phyloP scores from a whole-genome alignment of 2,329 filamentous ascomycete species.

The Didymella pomorum region DNA sequence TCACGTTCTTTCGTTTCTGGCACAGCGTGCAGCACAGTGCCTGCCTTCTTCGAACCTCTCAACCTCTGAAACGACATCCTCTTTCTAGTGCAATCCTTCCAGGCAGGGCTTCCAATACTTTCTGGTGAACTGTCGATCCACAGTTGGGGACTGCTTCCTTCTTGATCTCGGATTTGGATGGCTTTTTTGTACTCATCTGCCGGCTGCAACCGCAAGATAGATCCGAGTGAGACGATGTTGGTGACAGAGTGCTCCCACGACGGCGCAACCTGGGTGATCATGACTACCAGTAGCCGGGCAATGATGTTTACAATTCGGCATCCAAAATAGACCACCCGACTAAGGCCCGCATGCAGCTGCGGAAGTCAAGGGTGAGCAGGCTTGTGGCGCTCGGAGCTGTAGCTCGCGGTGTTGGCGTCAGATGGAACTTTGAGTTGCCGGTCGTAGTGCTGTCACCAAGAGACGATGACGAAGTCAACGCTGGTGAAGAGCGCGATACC shows the following conservation, averaged over 20 bases:
- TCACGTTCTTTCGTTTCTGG: slow-evolving; percentile 36
- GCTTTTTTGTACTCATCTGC: slow-evolving; percentile 17
- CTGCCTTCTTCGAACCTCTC: slow-evolving; percentile 34
- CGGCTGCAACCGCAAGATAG: slow-evolving; percentile 16
- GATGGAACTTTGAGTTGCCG: slow-evolving; percentile 14
- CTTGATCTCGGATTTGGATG: slow-evolving; percentile 9
- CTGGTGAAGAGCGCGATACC: background rate
- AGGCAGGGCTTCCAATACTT: slow-evolving; percentile 16
- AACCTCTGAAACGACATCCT: slow-evolving; percentile 35
- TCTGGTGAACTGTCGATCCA: slow-evolving; percentile 9
- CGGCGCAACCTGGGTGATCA: slow-evolving; percentile 23
- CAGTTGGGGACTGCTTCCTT: slow-evolving; percentile 1
- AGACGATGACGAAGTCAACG: background rate
- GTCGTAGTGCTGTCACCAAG: slow-evolving; percentile 2
- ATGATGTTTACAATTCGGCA: slow-evolving; percentile 23
- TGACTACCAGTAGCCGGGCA: slow-evolving; percentile 28
- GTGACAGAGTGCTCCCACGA: slow-evolving; percentile 22
- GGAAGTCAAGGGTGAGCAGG: slow-evolving; percentile 15
- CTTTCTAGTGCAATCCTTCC: slow-evolving; percentile 16
- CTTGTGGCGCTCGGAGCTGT: slow-evolving; percentile 17
- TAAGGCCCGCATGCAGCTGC: slow-evolving; percentile 13
- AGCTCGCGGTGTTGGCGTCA: slow-evolving; percentile 13
- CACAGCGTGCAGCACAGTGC: slow-evolving; percentile 49
- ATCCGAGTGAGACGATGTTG: slow-evolving; percentile 19
- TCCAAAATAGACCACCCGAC: slow-evolving; percentile 19